phyloP scores from a whole-genome alignment of 257 asterid species.

The Solanum clarkiae region DNA sequence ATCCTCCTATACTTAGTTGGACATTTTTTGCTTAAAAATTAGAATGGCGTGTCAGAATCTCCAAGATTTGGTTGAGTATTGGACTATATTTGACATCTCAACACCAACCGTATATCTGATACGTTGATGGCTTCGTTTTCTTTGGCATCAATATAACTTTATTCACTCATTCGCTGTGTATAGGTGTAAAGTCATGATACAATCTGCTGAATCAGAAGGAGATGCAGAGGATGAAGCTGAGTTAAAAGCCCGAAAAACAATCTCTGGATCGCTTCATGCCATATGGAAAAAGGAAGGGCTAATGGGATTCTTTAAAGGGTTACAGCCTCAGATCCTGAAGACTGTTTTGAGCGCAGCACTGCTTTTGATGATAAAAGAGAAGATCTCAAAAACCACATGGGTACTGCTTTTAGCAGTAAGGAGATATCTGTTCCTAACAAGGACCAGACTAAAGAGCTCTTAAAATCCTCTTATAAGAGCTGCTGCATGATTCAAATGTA shows the following conservation, averaged over 20 bases:
- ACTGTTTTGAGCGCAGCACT: constrained; percentile 78
- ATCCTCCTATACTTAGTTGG: not conserved
- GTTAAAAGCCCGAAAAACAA: constrained; percentile 35
- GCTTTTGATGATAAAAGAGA: constrained; percentile 85
- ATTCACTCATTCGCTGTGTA: not conserved
- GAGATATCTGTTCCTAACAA: constrained; percentile 32
- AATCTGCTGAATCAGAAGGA: constrained; percentile 60
- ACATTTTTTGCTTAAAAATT: not conserved
- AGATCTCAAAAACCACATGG: constrained; percentile 75
- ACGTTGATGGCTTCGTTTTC: not conserved
- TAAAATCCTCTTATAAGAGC: constrained; percentile 3
- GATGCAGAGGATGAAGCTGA: constrained; percentile 20
- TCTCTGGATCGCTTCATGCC: constrained; percentile 38
- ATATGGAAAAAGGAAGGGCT: constrained; percentile 78
- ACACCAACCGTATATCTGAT: not conserved
- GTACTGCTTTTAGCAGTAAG: constrained; percentile 52
- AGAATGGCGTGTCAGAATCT: not conserved
- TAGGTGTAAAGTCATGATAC: constrained; percentile 94
- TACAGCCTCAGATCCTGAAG: constrained; percentile 82
- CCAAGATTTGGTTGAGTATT: not conserved
- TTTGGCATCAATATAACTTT: not conserved
- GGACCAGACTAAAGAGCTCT: constrained; percentile 47
- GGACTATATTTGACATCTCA: not conserved
- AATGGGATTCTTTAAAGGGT: constrained; percentile 72
- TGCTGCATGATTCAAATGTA: not conserved